phyloP scores from a whole-genome alignment of 2,329 filamentous ascomycete genomes.

The Aspergillus ochraceus region DNA sequence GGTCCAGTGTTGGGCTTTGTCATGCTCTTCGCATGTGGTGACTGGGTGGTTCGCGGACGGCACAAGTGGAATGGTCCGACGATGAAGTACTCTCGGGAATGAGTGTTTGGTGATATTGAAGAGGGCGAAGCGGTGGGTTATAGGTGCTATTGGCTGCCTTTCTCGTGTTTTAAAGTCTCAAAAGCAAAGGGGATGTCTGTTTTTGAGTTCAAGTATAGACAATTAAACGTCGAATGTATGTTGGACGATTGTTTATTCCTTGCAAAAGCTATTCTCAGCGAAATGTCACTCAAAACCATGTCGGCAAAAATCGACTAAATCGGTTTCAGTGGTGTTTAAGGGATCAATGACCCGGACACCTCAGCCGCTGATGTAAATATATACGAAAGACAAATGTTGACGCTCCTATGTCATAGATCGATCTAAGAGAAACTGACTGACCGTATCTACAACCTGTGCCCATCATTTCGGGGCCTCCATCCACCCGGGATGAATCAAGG shows the following conservation, averaged over 20 bases:
- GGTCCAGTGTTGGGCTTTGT: constrained; percentile 25
- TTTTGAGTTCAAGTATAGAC: too few relatives aligned
- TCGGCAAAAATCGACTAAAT: too few relatives aligned
- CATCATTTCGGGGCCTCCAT: constrained; percentile 40
- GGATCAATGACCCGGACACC: background rate
- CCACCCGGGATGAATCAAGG: constrained; percentile 57
- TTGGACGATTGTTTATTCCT: too few relatives aligned
- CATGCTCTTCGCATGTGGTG: constrained; percentile 22
- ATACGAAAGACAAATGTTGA: background rate
- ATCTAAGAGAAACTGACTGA: background rate
- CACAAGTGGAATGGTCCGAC: constrained; percentile 25
- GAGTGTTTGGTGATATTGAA: background rate
- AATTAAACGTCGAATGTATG: too few relatives aligned
- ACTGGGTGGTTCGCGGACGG: constrained; percentile 26
- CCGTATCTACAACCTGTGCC: background rate
- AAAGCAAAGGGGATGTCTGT: too few relatives aligned
- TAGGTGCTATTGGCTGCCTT: too few relatives aligned
- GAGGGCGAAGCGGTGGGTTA: too few relatives aligned
- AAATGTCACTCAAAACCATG: too few relatives aligned
- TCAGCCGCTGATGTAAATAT: background rate
- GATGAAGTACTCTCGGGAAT: constrained; percentile 13
- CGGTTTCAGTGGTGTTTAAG: too few relatives aligned
- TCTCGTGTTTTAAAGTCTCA: too few relatives aligned
- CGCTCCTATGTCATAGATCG: background rate
- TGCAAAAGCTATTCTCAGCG: too few relatives aligned